phyloP scores from a whole-genome alignment of 208 protist species.

The Crithidia brevicula region DNA sequence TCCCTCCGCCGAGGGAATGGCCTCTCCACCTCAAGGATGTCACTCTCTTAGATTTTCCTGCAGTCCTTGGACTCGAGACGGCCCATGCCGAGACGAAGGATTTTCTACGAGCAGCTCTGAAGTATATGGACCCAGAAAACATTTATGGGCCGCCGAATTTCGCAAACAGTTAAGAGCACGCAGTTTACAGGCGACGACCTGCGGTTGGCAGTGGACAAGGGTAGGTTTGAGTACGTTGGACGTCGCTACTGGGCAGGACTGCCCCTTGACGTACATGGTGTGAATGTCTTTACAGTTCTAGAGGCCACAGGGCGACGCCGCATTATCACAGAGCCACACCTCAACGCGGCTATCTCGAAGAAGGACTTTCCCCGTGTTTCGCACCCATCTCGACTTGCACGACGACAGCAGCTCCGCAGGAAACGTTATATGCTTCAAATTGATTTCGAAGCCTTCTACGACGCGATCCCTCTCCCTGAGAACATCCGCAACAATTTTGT shows the following conservation, averaged over 20 bases:
- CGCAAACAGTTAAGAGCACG: background rate
- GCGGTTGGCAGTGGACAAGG: background rate
- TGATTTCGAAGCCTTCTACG: background rate
- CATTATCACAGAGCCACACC: background rate
- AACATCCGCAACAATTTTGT: background rate
- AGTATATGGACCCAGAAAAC: background rate
- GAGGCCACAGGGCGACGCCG: too few species aligned
- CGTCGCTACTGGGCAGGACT: too few species aligned
- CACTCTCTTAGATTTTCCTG: background rate
- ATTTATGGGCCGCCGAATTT: background rate
- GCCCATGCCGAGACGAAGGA: background rate
- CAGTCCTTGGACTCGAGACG: background rate
- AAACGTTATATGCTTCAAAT: conserved; percentile 4
- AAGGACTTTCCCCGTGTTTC: background rate
- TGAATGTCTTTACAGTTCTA: too few species aligned
- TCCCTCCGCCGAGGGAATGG: background rate
- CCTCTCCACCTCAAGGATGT: background rate
- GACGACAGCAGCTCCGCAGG: background rate
- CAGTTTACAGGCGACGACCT: background rate
- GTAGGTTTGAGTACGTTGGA: background rate
- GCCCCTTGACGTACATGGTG: too few species aligned
- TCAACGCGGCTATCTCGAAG: background rate
- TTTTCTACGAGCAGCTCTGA: background rate
- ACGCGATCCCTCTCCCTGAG: background rate
- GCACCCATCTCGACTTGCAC: background rate